Evolutionary conservation across 768 basidiomycete genomes (phyloP).

Genomic region (Kwoniella pini): DNA sequence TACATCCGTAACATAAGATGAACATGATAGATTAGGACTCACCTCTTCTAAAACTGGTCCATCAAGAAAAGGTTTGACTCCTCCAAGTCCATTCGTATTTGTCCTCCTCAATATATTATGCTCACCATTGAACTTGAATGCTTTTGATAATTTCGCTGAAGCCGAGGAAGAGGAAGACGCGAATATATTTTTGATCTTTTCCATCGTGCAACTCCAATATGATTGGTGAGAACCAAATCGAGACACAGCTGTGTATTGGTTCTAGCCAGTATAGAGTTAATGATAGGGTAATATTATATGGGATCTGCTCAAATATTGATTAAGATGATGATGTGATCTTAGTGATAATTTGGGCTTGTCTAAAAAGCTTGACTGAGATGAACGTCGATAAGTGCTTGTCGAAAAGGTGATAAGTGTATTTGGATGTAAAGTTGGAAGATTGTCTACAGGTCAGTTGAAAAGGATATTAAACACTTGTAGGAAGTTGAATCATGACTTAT

Average conservation of each 20-base stretch:
- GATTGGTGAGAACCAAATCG: no score
- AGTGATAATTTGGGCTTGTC: no score
- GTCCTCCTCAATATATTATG: slow-evolving; percentile 25
- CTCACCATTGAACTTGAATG: slow-evolving; percentile 39
- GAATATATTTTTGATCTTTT: slow-evolving; percentile 21
- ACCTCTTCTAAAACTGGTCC: slow-evolving; percentile 44
- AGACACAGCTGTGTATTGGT: no score
- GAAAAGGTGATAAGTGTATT: neutral
- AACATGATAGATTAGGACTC: slow-evolving; percentile 7
- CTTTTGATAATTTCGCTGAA: slow-evolving; percentile 34
- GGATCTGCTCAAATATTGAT: no score
- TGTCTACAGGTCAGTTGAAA: slow-evolving; percentile 1
- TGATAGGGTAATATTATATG: no score
- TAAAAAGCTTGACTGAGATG: no score
- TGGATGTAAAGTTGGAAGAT: neutral
- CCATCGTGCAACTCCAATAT: slow-evolving; percentile 29
- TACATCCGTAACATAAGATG: neutral
- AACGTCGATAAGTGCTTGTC: no score
- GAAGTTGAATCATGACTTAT: neutral
- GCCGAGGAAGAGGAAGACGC: slow-evolving; percentile 18
- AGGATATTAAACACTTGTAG: neutral
- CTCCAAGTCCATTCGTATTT: slow-evolving; percentile 10
- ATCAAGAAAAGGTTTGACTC: slow-evolving; percentile 38
- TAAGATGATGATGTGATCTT: no score
- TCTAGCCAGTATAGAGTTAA: no score